Evolutionary conservation across 1,284 basidiomycete genomes (phyloP).

Genomic region (Agaricales sp.): DNA sequence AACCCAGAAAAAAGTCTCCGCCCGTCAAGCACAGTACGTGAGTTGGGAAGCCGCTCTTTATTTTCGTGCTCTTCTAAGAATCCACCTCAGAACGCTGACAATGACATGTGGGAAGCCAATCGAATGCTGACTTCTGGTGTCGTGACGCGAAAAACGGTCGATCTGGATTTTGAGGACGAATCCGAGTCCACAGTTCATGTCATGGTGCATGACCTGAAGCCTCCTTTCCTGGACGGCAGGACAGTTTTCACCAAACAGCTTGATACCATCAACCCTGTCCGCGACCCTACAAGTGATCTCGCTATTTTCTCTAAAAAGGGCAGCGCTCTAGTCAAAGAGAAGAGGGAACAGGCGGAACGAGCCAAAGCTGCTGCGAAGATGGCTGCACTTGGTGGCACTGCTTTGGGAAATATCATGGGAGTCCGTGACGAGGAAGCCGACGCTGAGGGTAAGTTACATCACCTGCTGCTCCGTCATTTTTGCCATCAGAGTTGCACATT

Average conservation of each 20-base stretch:
- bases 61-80: constrained; percentile 6
- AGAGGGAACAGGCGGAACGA: constrained; percentile 91
- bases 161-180: constrained; percentile 89
- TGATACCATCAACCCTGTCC: constrained; percentile 94
- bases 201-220: constrained; percentile 94
- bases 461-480: background rate
- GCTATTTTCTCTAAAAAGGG: constrained; percentile 96
- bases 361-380: constrained; percentile 94
- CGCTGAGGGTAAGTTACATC: background rate
- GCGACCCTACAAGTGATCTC: constrained; percentile 90
- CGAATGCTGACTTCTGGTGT: constrained; percentile 95
- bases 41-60: constrained; percentile 2
- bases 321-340: constrained; percentile 86
- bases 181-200: constrained; percentile 94
- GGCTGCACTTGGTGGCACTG: constrained; percentile 85
- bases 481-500: constrained; percentile 30
- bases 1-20: constrained; percentile 86
- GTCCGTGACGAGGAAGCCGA: constrained; percentile 86
- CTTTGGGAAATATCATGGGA: constrained; percentile 94
- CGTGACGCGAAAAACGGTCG: constrained; percentile 75
- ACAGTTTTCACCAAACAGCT: constrained; percentile 96
- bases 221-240: constrained; percentile 94
- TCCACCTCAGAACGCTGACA: constrained; percentile 77
- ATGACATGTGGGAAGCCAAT: constrained; percentile 97
- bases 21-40: constrained; percentile 82